Evolutionary conservation across 176 grass and related monocot species (phyloP).

Genomic region (Juncus inflexus): DNA sequence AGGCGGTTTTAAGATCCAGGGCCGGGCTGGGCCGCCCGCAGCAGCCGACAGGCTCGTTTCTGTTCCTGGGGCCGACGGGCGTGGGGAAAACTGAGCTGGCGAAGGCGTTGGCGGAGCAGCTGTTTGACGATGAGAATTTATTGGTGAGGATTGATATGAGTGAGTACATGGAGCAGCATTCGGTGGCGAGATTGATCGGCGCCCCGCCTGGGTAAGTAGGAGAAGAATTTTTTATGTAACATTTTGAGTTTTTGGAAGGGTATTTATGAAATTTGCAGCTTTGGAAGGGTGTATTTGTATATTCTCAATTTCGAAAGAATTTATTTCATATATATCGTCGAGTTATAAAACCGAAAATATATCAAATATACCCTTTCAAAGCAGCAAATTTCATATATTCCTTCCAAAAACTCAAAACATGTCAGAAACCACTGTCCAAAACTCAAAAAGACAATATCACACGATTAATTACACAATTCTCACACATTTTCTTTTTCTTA

Average conservation of each 20-base stretch:
- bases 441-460: no score
- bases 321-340: no score
- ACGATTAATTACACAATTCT: no score
- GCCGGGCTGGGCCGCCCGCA: conserved; percentile 78
- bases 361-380: background rate
- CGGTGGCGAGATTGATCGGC: conserved; percentile 75
- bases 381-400: no score
- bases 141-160: conserved; percentile 94
- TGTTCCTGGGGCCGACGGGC: conserved; percentile 84
- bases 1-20: conserved; percentile 79
- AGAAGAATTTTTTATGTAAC: no score
- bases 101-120: conserved; percentile 84
- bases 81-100: conserved; percentile 97
- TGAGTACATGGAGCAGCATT: conserved; percentile 98
- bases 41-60: conserved; percentile 89
- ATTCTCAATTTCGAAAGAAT: no score
- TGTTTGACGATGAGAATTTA: conserved; percentile 94
- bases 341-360: no score
- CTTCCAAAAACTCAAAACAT: background rate
- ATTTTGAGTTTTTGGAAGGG: no score
- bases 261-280: background rate
- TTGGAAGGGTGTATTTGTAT: background rate
- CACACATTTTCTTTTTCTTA: conserved; percentile 2
- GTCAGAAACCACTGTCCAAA: no score
- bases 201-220: conserved; percentile 74